Evolutionary conservation across 352 stramenopile species (phyloP), one percentile per base, ranked within the genome.

Genomic region (Albugo laibachii): DNA sequence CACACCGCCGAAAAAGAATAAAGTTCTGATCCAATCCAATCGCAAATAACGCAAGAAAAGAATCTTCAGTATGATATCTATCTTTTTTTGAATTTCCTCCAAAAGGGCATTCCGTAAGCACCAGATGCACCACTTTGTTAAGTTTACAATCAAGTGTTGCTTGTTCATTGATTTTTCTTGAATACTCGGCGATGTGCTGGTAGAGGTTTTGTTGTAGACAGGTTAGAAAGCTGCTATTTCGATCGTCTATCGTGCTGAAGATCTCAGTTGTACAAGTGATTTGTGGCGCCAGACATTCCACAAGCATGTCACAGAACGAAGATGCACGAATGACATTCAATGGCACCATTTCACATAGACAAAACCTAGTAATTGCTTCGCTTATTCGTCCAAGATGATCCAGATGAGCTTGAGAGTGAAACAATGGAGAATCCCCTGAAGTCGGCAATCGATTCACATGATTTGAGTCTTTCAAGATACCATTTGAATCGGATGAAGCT

Each of bases 11-110:
- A 11, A 80, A 76, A 0, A 60, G 46, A 31, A 79, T 69, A 47
- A 85, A 85, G 14, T 83, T 68, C 11, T 70, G 64, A 38, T 85
- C 70, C 8, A 85, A 45, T 1, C 66, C 65, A 10, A 83, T 58
- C 0, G 66, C 70, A 53, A 78, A 79, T 2, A 82, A 50, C 5
- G 62, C 68, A 11, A 78, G 35, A 49, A 77, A 69, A 24, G 27
- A 15, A 13, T 13, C 15, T 35, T 11, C 37, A 50, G 14, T 31
- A 19, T 15, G 41, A 21, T 10, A 14, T 35, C 13, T 46, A 13
- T 12, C 49, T n/a, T 41, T 50, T 31, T 39, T 41, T 11, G n/a
- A 18, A 21, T 45, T 2, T 10, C 11, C 20, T 42, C 14, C 49
- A 12, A 42, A 45, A 13, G 50, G 53, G 36, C 54, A 48, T 11